Percentiles rank a stretch among this genome's conserved stretches.
These are phyloP conservation scores for Ormosia semicastrata DNA, from an alignment of 306 rosid species.

Conservation along the genomic window DNA sequence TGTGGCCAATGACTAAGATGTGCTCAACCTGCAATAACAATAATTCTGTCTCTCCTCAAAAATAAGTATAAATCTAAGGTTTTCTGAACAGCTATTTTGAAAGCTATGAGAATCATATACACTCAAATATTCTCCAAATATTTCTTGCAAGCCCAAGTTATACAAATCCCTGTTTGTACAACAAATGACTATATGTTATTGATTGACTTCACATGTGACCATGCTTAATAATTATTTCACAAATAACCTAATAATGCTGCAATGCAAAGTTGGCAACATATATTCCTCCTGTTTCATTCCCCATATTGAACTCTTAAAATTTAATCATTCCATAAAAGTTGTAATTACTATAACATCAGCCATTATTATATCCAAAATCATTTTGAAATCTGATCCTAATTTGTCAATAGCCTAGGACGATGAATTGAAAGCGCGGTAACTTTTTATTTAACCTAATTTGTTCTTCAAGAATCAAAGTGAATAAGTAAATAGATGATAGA, in stretches of 20 bases:
- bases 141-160: neutral
- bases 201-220: neutral
- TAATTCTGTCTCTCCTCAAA: neutral
- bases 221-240: neutral
- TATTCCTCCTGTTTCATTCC: neutral
- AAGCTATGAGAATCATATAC: neutral
- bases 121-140: neutral
- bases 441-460: neutral
- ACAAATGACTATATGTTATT: neutral
- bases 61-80: neutral
- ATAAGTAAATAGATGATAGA: neutral
- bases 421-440: neutral
- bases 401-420: neutral
- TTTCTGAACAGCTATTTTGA: neutral
- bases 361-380: slow-evolving; percentile 12
- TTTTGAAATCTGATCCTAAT: neutral
- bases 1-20: slow-evolving; percentile 88
- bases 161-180: neutral
- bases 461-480: neutral
- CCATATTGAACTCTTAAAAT: neutral
- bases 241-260: neutral
- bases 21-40: slow-evolving; percentile 70
- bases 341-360: slow-evolving; percentile 7
- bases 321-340: neutral
- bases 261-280: neutral